Evolutionary conservation across 1,139 yeast genomes (phyloP), one percentile per base, ranked within the genome.

Genomic region (Meyerozyma guilliermondii): DNA sequence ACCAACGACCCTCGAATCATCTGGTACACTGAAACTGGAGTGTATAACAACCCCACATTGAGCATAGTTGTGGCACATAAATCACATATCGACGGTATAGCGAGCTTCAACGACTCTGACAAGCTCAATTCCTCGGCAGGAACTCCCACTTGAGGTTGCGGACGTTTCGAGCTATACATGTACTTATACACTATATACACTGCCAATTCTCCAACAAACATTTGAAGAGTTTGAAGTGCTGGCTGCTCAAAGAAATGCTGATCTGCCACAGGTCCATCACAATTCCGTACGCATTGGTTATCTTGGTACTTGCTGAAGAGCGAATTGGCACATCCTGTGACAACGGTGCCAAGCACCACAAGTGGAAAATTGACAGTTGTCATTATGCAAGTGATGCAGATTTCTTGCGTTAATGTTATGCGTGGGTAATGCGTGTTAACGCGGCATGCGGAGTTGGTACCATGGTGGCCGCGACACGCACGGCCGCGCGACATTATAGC

Each of bases 1-100:
- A 86, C 88, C 39, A 86, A 67, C 0, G 91, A 77, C 4, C 95
- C 95, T 50, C 95, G 70, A 11, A 85, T 81, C 95, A 87, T 87
- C 59, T 87, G 95, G 60, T 84, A 87, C 38, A 86, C 75, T 1
- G 91, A 83, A n/a, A 86, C 95, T 0, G 95, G 94, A 1, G 82
- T 81, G 57, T 81, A 80, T 13, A 85, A 60, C 48, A 87, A 69
- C 1, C 94, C 95, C n/a, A 85, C 60, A 52, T 85, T 83, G 78
- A 86, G 75, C 52, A 86, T 62, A 0, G 94, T 85, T 1, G 95
- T 86, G 3, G 84, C 92, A 39, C 76, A 57, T 43, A 86, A 71
- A 58, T 87, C 95, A 60, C 89, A 83, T 10, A 76, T 58, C 1
- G 94, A 80, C 1, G 95, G 94, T 30, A 83, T 60, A 0, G 87